A percentile compares a stretch with the other conserved stretches of the same genome.
Conservation (phyloP, 75 land plant genomes). For the Isoetes taiwanensis region DNA sequence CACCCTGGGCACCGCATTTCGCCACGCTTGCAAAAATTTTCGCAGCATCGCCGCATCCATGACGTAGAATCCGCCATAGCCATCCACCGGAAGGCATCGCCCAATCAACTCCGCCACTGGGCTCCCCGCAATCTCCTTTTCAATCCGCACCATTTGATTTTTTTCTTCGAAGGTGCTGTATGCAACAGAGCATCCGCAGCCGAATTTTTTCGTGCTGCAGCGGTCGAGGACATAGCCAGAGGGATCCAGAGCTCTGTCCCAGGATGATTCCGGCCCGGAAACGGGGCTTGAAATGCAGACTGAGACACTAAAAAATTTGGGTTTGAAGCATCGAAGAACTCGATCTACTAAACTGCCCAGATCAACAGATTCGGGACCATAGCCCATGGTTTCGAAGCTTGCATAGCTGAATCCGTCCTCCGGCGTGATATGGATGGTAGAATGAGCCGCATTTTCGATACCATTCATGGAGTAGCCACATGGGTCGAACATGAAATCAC, state of each 20-base stretch:
- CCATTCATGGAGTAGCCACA: constrained; percentile 9
- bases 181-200: constrained; percentile 18
- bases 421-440: constrained; percentile 4
- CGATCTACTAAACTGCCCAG: not conserved
- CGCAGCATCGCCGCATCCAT: no score
- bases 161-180: constrained; percentile 33
- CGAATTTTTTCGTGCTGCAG: constrained; percentile 25
- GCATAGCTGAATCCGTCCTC: constrained; percentile 9
- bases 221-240: constrained; percentile 23
- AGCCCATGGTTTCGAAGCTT: constrained; percentile 5
- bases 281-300: not conserved
- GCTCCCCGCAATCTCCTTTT: no score
- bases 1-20: no score
- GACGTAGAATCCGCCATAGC: no score
- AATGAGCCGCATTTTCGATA: not conserved
- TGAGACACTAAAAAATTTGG: not conserved
- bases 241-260: constrained; percentile 12
- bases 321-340: constrained; percentile 1
- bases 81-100: no score
- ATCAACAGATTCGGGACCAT: not conserved
- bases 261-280: constrained; percentile 9
- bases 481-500: constrained; percentile 1
- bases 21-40: no score
- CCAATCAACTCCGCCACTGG: no score
- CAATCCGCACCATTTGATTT: no score